Evolutionary conservation across 306 rosid species (phyloP).

Genomic region (Lathyrus aphaca): DNA sequence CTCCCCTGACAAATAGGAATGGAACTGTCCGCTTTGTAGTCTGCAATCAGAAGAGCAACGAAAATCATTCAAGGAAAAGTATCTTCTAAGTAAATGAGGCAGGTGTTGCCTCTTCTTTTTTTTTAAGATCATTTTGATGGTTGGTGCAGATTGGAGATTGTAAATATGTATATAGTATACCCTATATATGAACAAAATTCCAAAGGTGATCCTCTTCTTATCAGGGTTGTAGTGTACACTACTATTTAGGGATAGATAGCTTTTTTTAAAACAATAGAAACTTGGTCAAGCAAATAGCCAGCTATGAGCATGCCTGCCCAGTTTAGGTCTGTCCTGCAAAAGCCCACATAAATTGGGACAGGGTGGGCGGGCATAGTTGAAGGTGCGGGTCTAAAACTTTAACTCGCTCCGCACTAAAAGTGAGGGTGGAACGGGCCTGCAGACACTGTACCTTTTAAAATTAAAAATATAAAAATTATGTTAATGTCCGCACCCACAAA

Average conservation of each 20-base stretch:
- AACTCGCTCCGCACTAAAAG: no score
- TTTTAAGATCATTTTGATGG: conserved; percentile 6
- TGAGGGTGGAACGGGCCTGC: no score
- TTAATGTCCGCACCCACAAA: no score
- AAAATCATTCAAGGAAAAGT: conserved; percentile 17
- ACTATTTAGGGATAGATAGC: not conserved
- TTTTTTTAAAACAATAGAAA: not conserved
- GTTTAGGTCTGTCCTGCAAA: no score
- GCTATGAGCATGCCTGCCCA: no score
- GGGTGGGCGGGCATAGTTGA: no score
- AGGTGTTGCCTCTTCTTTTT: not conserved
- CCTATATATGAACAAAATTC: conserved; percentile 22
- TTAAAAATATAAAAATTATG: no score
- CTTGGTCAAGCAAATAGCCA: conserved; percentile 11
- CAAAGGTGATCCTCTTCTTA: conserved; percentile 3
- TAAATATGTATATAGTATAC: conserved; percentile 21
- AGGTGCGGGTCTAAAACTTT: no score
- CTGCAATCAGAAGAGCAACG: conserved; percentile 53
- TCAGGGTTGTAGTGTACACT: not conserved
- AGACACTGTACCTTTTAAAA: no score
- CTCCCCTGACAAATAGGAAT: conserved; percentile 96
- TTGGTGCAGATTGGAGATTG: conserved; percentile 28
- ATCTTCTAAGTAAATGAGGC: conserved; percentile 7
- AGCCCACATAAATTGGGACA: no score
- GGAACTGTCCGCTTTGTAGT: conserved; percentile 89